These are phyloP conservation scores for Neospermospora avenae DNA, from an alignment of 2,329 filamentous ascomycete genomes.

Conservation along the genomic window DNA sequence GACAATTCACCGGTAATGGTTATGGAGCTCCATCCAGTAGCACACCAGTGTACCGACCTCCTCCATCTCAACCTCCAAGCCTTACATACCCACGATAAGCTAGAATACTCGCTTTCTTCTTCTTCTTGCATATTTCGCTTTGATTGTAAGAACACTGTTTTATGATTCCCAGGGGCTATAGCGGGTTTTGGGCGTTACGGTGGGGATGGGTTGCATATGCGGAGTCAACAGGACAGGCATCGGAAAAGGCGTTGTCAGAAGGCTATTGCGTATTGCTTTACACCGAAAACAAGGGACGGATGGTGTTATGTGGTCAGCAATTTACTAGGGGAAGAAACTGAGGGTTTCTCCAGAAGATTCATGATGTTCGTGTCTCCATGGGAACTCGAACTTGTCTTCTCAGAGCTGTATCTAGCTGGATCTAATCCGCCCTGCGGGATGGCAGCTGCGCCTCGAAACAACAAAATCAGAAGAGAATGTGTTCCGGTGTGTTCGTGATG, in stretches of 20 bases:
- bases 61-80: slow-evolving; percentile 3
- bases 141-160: slow-evolving; percentile 8
- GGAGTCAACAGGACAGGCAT: background rate
- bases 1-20: slow-evolving; percentile 26
- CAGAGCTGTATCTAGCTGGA: background rate
- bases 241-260: background rate
- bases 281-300: background rate
- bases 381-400: background rate
- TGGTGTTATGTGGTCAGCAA: background rate
- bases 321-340: background rate
- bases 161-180: slow-evolving; percentile 8
- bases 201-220: background rate
- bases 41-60: slow-evolving; percentile 17
- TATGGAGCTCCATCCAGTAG: slow-evolving; percentile 7
- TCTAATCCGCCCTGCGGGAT: background rate
- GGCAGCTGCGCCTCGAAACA: background rate
- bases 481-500: too few relatives aligned
- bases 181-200: background rate
- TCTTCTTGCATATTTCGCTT: background rate
- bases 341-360: background rate
- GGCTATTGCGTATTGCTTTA: background rate
- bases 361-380: background rate
- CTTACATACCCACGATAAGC: background rate
- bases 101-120: background rate
- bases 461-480: background rate